phyloP scores from a whole-genome alignment of 257 asterid species.

The Jacaranda mimosifolia region DNA sequence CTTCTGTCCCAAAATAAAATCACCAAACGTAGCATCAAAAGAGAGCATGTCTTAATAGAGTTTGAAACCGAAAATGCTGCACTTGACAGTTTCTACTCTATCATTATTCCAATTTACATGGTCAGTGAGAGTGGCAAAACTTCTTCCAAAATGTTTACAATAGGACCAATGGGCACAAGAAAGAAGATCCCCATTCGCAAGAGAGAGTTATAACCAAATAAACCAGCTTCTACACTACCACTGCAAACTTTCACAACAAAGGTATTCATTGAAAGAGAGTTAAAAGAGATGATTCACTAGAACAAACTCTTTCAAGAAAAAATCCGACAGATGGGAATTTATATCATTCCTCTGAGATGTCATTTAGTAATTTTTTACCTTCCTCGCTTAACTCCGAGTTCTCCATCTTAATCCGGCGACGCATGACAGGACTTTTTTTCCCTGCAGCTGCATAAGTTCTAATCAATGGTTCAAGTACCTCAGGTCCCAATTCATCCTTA shows the following conservation, averaged over 20 bases:
- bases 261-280: background rate
- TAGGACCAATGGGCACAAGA: slow-evolving; percentile 16
- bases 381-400: slow-evolving; percentile 76
- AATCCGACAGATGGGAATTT: background rate
- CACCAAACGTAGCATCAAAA: background rate
- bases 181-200: slow-evolving; percentile 3
- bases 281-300: background rate
- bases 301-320: slow-evolving; percentile 2
- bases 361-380: slow-evolving; percentile 69
- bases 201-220: slow-evolving; percentile 15
- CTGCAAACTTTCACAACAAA: slow-evolving; percentile 28
- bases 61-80: background rate
- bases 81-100: background rate
- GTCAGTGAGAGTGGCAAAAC: slow-evolving; percentile 11
- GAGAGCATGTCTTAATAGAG: background rate
- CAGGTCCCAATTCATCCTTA: slow-evolving; percentile 52
- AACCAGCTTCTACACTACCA: too few relatives aligned
- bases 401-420: slow-evolving; percentile 87
- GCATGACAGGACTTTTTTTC: slow-evolving; percentile 65
- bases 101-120: slow-evolving; percentile 24
- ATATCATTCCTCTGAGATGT: slow-evolving; percentile 60
- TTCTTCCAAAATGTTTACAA: background rate
- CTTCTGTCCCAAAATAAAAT: background rate
- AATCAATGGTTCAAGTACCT: slow-evolving; percentile 70
- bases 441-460: slow-evolving; percentile 82